These are phyloP conservation scores for Hymenoscyphus salicellus DNA, from an alignment of 2,329 filamentous ascomycete species.

Conservation along the genomic window DNA sequence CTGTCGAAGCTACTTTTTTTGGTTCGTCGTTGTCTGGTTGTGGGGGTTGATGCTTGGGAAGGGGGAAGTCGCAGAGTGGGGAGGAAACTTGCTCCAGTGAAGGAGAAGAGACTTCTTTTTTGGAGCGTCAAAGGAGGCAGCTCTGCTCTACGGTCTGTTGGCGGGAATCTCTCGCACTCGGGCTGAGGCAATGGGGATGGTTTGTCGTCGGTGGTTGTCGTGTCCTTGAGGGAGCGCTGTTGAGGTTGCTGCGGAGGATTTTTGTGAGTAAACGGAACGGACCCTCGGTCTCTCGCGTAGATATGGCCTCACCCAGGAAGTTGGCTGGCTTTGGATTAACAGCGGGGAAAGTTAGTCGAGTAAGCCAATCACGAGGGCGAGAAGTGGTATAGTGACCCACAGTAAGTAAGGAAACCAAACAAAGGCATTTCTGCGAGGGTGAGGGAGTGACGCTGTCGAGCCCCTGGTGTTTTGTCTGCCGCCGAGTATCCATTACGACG, in stretches of 20 bases:
- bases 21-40: conserved; percentile 8
- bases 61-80: conserved; percentile 3
- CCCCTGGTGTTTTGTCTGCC: neutral
- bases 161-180: conserved; percentile 4
- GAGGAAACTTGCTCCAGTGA: conserved; percentile 14
- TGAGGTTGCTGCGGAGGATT: conserved; percentile 11
- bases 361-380: neutral
- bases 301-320: neutral
- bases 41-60: neutral
- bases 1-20: conserved; percentile 1
- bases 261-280: neutral
- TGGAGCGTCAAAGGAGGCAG: conserved; percentile 8
- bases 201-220: conserved; percentile 12
- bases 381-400: neutral
- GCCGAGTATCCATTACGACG: too few species aligned
- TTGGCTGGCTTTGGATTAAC: neutral
- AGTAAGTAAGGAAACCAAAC: neutral
- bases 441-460: neutral
- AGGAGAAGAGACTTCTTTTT: conserved; percentile 15
- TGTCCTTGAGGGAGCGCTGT: conserved; percentile 15
- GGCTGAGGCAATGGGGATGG: conserved; percentile 9
- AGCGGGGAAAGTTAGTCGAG: neutral
- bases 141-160: conserved; percentile 14
- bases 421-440: neutral
- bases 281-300: conserved; percentile 10